These are phyloP conservation scores for Flaveria linearis DNA, from an alignment of 129 eudicot genomes.

Conservation along the genomic window DNA sequence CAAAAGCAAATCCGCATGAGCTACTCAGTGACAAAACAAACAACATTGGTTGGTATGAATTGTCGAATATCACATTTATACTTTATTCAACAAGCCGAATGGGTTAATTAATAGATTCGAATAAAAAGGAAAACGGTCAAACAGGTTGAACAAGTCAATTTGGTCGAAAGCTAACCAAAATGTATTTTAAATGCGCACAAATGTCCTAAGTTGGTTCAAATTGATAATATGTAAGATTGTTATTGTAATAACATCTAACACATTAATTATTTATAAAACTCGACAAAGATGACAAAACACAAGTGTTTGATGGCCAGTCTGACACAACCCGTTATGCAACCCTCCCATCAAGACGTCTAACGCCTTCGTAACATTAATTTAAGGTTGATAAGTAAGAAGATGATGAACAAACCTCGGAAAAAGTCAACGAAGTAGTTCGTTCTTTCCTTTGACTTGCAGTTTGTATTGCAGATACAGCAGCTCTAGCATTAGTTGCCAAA, in stretches of 20 bases:
- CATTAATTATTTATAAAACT: background rate
- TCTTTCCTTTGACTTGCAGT: slow-evolving; percentile 49
- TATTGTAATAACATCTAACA: no score
- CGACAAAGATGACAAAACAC: background rate
- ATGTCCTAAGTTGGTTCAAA: background rate
- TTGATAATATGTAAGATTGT: background rate
- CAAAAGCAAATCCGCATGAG: no score
- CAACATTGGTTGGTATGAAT: background rate
- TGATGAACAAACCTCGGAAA: slow-evolving; percentile 64
- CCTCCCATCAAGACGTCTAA: background rate
- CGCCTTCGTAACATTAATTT: background rate
- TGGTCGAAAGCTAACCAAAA: background rate
- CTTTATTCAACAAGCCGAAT: background rate
- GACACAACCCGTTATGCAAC: background rate
- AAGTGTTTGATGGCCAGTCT: background rate
- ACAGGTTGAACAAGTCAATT: background rate
- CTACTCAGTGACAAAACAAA: background rate
- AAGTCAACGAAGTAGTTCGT: slow-evolving; percentile 64
- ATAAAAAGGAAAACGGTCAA: background rate
- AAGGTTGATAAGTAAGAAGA: slow-evolving; percentile 7
- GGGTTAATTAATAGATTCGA: background rate
- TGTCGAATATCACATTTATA: background rate
- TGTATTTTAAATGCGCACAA: background rate
- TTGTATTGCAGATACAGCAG: slow-evolving; percentile 53
- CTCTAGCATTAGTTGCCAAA: slow-evolving; percentile 69